phyloP scores from a whole-genome alignment of 495 filamentous ascomycete genomes.

The Penicillium dipodomyicola region DNA sequence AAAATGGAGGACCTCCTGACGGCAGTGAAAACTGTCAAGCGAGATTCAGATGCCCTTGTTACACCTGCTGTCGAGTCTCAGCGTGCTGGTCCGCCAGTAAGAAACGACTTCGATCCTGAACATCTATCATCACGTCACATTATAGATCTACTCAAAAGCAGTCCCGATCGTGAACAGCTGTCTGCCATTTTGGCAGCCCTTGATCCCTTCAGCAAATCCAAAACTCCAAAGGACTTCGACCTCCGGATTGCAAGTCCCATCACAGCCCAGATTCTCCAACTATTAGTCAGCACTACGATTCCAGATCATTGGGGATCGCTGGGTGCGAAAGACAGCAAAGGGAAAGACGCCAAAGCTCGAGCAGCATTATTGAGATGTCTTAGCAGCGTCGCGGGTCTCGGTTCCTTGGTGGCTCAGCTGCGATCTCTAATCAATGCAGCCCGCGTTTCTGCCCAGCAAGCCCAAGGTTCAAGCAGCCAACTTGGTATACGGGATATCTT shows the following conservation, averaged over 20 bases:
- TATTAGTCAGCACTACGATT: slow-evolving; percentile 65
- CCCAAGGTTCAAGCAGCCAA: slow-evolving; percentile 30
- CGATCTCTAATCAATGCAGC: slow-evolving; percentile 46
- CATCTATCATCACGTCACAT: slow-evolving; percentile 55
- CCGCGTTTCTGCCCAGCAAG: slow-evolving; percentile 27
- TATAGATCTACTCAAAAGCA: slow-evolving; percentile 59
- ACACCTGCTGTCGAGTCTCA: slow-evolving; percentile 18
- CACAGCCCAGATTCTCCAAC: slow-evolving; percentile 66
- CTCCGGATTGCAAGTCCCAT: slow-evolving; percentile 62
- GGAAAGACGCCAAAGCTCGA: slow-evolving; percentile 32
- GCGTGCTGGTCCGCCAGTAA: slow-evolving; percentile 12
- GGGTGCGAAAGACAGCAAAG: slow-evolving; percentile 40
- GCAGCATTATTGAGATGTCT: slow-evolving; percentile 63
- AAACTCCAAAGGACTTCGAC: slow-evolving; percentile 45
- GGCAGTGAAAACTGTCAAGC: slow-evolving; percentile 39
- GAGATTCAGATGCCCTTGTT: slow-evolving; percentile 22
- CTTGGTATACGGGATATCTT: slow-evolving; percentile 38
- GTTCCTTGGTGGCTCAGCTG: slow-evolving; percentile 63
- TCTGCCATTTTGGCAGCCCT: slow-evolving; percentile 53
- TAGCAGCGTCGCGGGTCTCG: slow-evolving; percentile 68
- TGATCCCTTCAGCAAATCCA: slow-evolving; percentile 35
- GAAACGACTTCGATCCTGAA: slow-evolving; percentile 15
- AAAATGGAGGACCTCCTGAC: slow-evolving; percentile 46
- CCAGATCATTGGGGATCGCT: slow-evolving; percentile 75
- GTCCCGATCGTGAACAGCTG: slow-evolving; percentile 62